Evolutionary conservation across 257 asterid species (phyloP), one percentile per base, ranked within the genome.

Genomic region (Ehretia macrophylla): DNA sequence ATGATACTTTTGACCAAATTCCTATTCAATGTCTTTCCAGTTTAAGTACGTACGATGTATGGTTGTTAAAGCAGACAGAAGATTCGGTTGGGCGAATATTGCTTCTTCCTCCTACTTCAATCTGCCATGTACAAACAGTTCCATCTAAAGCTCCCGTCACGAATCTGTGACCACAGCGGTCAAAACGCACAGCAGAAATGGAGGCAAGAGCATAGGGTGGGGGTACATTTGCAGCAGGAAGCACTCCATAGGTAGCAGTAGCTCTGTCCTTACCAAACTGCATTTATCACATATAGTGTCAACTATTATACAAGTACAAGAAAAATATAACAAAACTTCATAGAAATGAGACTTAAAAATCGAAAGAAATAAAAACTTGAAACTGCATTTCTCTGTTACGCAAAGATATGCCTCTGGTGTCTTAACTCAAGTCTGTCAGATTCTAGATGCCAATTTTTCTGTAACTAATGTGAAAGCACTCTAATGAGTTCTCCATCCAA

Each of bases 81-180:
- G 94, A 84, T 73, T 89, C 97, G 56, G 94, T 86, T 62, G 99
- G 99, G 72, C 51, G 85, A 71, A 89, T 69, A 62, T 84, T 86
- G 74, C 90, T 89, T 81, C 87, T 80, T 67, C 99, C 97, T 72
- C 99, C 99, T 59, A 92, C 99, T 82, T 93, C 99, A 72, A 93
- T 85, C 77, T 93, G 96, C 99, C 99, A 93, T 17, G 99, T 83
- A 77, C 94, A 83, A 32, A 86, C 95, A 59, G 94, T 93, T 80
- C 99, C 99, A 76, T 93, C 96, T 72, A 75, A 78, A 70, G 97
- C 96, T 49, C 84, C 94, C 73, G 96, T 89, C 58, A 76, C 97
- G 63, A 93, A 93, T 68, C 97, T 83, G 54, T 89, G 97, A 56
- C 99, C 99, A 71, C 85, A 86, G 72, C 79, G 83, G 70, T 89